Percentiles rank a stretch among this genome's conserved stretches.
Conservation (phyloP, 1,284 basidiomycete species). For the Termitomyces sp. region DNA sequence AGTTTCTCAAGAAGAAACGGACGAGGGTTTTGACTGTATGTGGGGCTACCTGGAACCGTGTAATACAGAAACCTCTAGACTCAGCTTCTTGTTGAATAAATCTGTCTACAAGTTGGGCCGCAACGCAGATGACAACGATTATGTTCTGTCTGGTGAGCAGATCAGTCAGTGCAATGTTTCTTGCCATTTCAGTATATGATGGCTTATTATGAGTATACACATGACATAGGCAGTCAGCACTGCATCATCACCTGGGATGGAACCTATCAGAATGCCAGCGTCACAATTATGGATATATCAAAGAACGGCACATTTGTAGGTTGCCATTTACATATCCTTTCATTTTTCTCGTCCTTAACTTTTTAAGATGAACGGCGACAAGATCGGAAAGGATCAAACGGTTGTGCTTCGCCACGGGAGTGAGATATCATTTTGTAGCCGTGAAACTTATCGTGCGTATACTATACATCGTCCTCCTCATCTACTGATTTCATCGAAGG, state of each 20-base stretch:
- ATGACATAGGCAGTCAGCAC: constrained; percentile 55
- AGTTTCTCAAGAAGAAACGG: constrained; percentile 36
- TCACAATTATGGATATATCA: constrained; percentile 67
- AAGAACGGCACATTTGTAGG: constrained; percentile 85
- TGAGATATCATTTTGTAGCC: constrained; percentile 69
- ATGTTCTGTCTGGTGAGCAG: constrained; percentile 57
- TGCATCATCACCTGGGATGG: constrained; percentile 66
- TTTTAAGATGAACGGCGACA: constrained; percentile 64
- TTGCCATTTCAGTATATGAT: constrained; percentile 8
- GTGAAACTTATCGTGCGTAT: constrained; percentile 54
- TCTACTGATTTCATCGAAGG: constrained; percentile 23
- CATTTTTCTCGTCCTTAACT: constrained; percentile 7
- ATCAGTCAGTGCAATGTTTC: constrained; percentile 54
- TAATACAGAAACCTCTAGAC: constrained; percentile 40
- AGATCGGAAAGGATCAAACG: constrained; percentile 37
- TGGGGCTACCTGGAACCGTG: constrained; percentile 69
- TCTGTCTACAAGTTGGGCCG: constrained; percentile 51
- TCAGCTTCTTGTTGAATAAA: constrained; percentile 41
- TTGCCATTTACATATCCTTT: constrained; percentile 12
- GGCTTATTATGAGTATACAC: background rate
- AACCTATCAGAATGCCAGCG: constrained; percentile 41
- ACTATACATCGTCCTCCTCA: constrained; percentile 5
- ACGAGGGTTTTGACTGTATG: constrained; percentile 39
- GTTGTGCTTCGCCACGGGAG: constrained; percentile 68
- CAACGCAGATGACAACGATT: constrained; percentile 37